Conservation (phyloP, 2,329 filamentous ascomycete genomes). For the Exophiala bonariae region DNA sequence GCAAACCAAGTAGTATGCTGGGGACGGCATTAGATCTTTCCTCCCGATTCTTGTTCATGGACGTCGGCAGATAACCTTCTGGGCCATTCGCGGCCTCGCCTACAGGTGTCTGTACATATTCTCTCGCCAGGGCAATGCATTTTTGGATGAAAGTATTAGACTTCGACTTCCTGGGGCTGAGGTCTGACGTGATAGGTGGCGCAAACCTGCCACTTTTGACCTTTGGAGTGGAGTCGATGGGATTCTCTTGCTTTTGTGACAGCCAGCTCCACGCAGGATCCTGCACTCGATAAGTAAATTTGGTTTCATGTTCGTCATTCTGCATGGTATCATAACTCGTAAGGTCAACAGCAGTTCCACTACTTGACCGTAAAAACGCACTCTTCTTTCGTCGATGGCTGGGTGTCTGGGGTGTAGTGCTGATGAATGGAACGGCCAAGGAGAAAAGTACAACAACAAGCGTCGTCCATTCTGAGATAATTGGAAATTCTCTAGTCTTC, state of each 20-base stretch:
- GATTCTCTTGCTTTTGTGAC: neutral
- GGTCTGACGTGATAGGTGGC: slow-evolving; percentile 39
- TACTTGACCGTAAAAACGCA: slow-evolving; percentile 50
- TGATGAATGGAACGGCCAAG: slow-evolving; percentile 62
- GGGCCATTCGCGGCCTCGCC: slow-evolving; percentile 57
- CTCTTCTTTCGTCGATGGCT: slow-evolving; percentile 42
- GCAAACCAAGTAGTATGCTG: slow-evolving; percentile 71
- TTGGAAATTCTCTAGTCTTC: slow-evolving; percentile 43
- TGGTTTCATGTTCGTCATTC: slow-evolving; percentile 44
- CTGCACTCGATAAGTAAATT: slow-evolving; percentile 52
- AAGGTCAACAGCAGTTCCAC: slow-evolving; percentile 37
- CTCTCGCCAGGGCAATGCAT: slow-evolving; percentile 59
- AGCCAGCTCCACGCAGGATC: slow-evolving; percentile 71
- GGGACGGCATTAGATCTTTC: slow-evolving; percentile 64
- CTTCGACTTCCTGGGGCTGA: slow-evolving; percentile 10
- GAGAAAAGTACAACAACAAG: slow-evolving; percentile 64
- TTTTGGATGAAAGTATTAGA: slow-evolving; percentile 40
- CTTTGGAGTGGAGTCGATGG: slow-evolving; percentile 2
- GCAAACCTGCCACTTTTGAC: slow-evolving; percentile 49
- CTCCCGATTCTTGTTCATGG: slow-evolving; percentile 52
- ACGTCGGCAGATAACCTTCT: slow-evolving; percentile 67
- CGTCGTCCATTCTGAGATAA: slow-evolving; percentile 68
- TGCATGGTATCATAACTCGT: slow-evolving; percentile 49
- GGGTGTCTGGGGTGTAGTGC: slow-evolving; percentile 30
- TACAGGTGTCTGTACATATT: slow-evolving; percentile 63